Evolutionary conservation across 306 rosid genomes (phyloP).

Genomic region (Castanea sativa): DNA sequence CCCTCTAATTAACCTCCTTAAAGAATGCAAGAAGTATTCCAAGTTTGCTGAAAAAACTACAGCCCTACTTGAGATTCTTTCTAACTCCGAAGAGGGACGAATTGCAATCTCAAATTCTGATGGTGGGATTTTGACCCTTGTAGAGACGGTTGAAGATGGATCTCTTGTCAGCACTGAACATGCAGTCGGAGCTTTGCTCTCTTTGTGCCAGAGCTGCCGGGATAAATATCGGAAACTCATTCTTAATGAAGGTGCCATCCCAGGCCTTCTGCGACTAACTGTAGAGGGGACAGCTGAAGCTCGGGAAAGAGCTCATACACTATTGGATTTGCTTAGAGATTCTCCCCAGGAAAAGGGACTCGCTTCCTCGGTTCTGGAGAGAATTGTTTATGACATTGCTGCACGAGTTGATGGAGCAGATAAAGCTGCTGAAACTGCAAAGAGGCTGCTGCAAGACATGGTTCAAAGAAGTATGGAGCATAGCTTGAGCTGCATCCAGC

Average conservation of each 20-base stretch:
- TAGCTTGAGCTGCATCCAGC: constrained; percentile 54
- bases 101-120: constrained; percentile 54
- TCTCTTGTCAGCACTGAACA: constrained; percentile 77
- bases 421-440: constrained; percentile 82
- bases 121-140: constrained; percentile 73
- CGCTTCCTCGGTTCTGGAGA: constrained; percentile 63
- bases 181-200: constrained; percentile 73
- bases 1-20: constrained; percentile 84
- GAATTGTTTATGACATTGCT: constrained; percentile 74
- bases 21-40: constrained; percentile 80
- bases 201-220: constrained; percentile 66
- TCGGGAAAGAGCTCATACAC: constrained; percentile 63
- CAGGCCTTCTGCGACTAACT: constrained; percentile 76
- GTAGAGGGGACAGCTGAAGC: constrained; percentile 81
- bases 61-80: constrained; percentile 70
- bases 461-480: constrained; percentile 77
- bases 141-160: constrained; percentile 89
- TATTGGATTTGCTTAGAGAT: constrained; percentile 80
- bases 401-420: constrained; percentile 70
- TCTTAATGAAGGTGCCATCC: constrained; percentile 87
- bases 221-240: constrained; percentile 80
- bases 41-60: constrained; percentile 87
- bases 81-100: constrained; percentile 67
- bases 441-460: constrained; percentile 68
- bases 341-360: constrained; percentile 63